phyloP scores from a whole-genome alignment of 768 basidiomycete genomes.

The Jaapia argillacea region DNA sequence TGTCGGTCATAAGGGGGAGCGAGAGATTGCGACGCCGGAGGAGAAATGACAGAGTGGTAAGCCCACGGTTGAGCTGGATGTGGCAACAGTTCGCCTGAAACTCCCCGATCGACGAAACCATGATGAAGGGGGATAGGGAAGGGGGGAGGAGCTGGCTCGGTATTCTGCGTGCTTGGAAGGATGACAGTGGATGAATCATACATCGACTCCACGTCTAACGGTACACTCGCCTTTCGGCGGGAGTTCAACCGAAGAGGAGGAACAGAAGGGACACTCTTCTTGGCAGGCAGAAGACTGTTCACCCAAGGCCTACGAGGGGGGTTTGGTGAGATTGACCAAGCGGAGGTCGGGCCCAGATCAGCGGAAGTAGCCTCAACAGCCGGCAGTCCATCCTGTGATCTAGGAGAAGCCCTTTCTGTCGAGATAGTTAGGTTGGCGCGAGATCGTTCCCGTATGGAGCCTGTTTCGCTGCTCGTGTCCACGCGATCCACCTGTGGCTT shows the following conservation, averaged over 20 bases:
- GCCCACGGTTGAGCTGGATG: constrained; percentile 9
- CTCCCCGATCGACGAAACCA: no score
- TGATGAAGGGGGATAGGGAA: constrained; percentile 13
- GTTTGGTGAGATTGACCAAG: constrained; percentile 21
- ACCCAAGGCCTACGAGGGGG: constrained; percentile 23
- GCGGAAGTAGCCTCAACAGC: constrained; percentile 18
- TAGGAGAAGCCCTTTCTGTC: no score
- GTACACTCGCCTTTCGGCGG: constrained; percentile 25
- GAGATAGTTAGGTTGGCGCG: constrained; percentile 33
- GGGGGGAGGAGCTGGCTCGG: constrained; percentile 17
- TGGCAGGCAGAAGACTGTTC: constrained; percentile 18
- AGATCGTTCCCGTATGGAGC: constrained; percentile 13
- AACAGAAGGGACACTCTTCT: constrained; percentile 5
- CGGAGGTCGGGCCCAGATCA: constrained; percentile 16
- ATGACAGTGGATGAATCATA: constrained; percentile 15
- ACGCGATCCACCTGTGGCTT: constrained; percentile 15
- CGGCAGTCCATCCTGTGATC: constrained; percentile 19
- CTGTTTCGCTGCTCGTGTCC: constrained; percentile 2
- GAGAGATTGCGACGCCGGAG: constrained; percentile 15
- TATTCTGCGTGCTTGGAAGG: constrained; percentile 3
- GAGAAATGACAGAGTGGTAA: constrained; percentile 9
- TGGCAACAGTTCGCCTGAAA: constrained; percentile 9
- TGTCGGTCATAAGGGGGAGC: constrained; percentile 13
- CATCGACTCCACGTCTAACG: constrained; percentile 22
- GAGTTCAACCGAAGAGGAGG: constrained; percentile 20